Evolutionary conservation across 192 early-diverging fungal genomes (phyloP).

Genomic region (Coemansia sp.): DNA sequence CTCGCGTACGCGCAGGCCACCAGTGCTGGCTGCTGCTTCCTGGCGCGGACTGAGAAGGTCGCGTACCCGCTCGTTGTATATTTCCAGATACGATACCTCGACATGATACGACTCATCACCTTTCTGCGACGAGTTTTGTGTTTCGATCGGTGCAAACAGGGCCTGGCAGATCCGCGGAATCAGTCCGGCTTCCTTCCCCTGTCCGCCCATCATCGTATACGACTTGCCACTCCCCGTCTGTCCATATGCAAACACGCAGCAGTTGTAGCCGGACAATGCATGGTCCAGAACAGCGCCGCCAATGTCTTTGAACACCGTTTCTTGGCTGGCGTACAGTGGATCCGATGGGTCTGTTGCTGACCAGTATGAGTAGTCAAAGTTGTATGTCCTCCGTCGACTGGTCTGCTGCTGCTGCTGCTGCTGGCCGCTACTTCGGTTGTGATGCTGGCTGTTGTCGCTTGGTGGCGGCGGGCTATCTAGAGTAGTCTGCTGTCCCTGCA

Average conservation of each 20-base stretch:
- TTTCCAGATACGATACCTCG: conserved; percentile 89
- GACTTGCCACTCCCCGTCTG: conserved; percentile 60
- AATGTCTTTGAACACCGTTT: conserved; percentile 72
- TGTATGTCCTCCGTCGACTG: conserved; percentile 59
- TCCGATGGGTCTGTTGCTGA: conserved; percentile 64
- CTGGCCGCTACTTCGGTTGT: conserved; percentile 18
- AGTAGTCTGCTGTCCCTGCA: conserved; percentile 73
- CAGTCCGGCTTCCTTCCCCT: conserved; percentile 69
- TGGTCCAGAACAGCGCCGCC: conserved; percentile 79
- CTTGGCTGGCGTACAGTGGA: conserved; percentile 69
- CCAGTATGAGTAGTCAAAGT: conserved; percentile 92
- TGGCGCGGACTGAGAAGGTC: conserved; percentile 75
- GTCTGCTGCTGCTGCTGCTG: no score
- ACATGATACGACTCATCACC: conserved; percentile 57
- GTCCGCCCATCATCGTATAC: conserved; percentile 67
- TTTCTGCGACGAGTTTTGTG: conserved; percentile 55
- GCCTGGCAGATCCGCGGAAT: conserved; percentile 83
- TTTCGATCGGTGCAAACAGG: conserved; percentile 58
- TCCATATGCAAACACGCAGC: conserved; percentile 87
- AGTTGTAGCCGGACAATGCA: conserved; percentile 88
- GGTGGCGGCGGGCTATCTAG: conserved; percentile 28
- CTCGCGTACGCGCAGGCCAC: conserved; percentile 78
- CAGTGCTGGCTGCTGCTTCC: conserved; percentile 37
- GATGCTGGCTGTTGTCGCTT: neutral
- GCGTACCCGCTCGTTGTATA: conserved; percentile 83